These are phyloP conservation scores for Leccinum incarnatum DNA, from an alignment of 768 basidiomycete species.

Conservation along the genomic window DNA sequence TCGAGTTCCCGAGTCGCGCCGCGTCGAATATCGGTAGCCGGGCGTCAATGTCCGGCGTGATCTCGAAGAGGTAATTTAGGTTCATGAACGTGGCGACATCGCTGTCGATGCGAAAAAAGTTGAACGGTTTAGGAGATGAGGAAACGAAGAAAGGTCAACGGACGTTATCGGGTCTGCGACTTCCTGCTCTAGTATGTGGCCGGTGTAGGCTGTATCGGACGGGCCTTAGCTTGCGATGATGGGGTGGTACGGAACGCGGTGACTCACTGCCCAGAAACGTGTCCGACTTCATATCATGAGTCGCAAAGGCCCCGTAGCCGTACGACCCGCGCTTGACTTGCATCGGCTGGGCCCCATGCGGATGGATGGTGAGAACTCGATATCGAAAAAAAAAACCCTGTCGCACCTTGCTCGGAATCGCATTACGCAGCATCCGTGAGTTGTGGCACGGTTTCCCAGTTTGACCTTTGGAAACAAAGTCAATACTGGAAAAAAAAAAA, in stretches of 20 bases:
- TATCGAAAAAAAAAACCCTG: neutral
- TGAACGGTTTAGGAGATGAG: too few species aligned
- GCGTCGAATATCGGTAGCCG: slow-evolving; percentile 33
- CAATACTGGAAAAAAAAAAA: neutral
- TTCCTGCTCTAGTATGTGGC: slow-evolving; percentile 14
- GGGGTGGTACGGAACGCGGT: neutral
- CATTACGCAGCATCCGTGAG: slow-evolving; percentile 25
- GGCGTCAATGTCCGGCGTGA: neutral
- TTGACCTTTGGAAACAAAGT: slow-evolving; percentile 14
- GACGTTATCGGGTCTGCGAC: slow-evolving; percentile 17
- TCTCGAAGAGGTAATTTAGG: slow-evolving; percentile 38
- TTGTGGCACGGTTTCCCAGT: slow-evolving; percentile 26
- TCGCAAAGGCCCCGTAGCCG: slow-evolving; percentile 50
- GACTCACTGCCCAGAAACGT: slow-evolving; percentile 34
- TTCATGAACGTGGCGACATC: slow-evolving; percentile 6
- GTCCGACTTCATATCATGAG: slow-evolving; percentile 15
- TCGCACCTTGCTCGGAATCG: slow-evolving; percentile 18
- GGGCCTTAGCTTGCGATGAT: neutral
- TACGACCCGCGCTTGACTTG: slow-evolving; percentile 33
- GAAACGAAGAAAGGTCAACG: neutral
- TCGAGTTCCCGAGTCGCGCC: slow-evolving; percentile 41
- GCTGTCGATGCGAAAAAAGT: slow-evolving; percentile 4
- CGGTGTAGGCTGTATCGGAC: slow-evolving; percentile 40
- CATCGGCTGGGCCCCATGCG: slow-evolving; percentile 27
- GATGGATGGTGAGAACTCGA: neutral